phyloP scores from a whole-genome alignment of 371 early-diverging fungal species.

The Haplosporangium sp. region DNA sequence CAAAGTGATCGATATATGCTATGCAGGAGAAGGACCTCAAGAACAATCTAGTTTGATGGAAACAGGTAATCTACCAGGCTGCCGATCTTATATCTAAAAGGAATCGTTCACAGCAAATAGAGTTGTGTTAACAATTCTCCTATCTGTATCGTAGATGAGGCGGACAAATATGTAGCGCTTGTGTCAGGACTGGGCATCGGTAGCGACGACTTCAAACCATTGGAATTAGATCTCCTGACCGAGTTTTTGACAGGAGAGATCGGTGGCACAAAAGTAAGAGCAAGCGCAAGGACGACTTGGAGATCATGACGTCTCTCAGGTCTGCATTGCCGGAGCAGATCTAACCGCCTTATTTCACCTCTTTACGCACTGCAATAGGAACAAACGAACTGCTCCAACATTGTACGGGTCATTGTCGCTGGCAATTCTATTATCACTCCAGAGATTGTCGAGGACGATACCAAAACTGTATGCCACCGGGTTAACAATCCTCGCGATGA shows the following conservation, averaged over 20 bases:
- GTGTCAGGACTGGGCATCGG: conserved; percentile 85
- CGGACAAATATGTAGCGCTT: conserved; percentile 78
- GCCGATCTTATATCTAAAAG: not conserved
- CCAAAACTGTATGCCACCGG: conserved; percentile 45
- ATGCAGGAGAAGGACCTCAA: conserved; percentile 75
- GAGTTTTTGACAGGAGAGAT: conserved; percentile 86
- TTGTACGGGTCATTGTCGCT: conserved; percentile 77
- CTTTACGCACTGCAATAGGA: conserved; percentile 53
- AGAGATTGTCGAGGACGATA: conserved; percentile 51
- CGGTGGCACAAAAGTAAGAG: conserved; percentile 63
- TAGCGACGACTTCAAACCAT: conserved; percentile 51
- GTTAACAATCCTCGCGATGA: not conserved
- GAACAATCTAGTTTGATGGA: conserved; percentile 48
- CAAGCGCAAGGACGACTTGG: not conserved
- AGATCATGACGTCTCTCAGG: not conserved
- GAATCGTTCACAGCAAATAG: not conserved
- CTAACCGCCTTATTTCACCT: not conserved
- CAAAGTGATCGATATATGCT: conserved; percentile 86
- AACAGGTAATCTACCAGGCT: conserved; percentile 32
- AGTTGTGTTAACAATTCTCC: not conserved
- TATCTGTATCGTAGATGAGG: conserved; percentile 22
- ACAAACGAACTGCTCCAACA: conserved; percentile 60
- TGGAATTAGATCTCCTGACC: conserved; percentile 75
- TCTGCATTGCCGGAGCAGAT: not conserved
- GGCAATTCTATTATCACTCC: conserved; percentile 76